Percentiles rank a stretch among this genome's conserved stretches.
phyloP scores from a whole-genome alignment of 148 eudicot genomes.

The Nepenthes gracilis region DNA sequence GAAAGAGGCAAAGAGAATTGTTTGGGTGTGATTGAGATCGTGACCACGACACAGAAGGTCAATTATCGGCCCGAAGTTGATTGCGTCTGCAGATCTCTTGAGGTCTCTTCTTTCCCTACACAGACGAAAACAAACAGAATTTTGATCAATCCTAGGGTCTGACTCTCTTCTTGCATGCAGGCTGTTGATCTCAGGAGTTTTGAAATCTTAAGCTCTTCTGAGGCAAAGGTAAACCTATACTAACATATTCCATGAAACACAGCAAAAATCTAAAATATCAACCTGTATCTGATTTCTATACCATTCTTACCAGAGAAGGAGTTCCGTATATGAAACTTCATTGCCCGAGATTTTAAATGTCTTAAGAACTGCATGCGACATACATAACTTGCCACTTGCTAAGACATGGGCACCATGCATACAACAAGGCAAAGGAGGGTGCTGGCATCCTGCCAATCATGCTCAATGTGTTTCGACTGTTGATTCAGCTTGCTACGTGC shows the following conservation, averaged over 20 bases:
- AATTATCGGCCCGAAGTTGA: constrained; percentile 59
- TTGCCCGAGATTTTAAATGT: constrained; percentile 29
- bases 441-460: constrained; percentile 30
- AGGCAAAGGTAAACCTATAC: constrained; percentile 29
- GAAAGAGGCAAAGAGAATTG: constrained; percentile 49
- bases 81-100: constrained; percentile 58
- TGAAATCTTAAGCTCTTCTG: constrained; percentile 26
- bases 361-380: constrained; percentile 37
- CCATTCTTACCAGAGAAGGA: not conserved
- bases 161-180: constrained; percentile 26
- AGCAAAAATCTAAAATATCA: not conserved
- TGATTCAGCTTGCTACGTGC: constrained; percentile 64
- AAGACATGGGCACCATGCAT: constrained; percentile 65
- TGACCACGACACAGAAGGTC: constrained; percentile 43
- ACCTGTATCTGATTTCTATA: not conserved
- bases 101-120: constrained; percentile 29
- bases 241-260: not conserved
- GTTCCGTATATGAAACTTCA: constrained; percentile 24
- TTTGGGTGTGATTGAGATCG: constrained; percentile 68
- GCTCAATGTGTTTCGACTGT: constrained; percentile 45
- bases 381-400: constrained; percentile 48
- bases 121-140: not conserved
- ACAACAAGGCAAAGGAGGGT: constrained; percentile 34
- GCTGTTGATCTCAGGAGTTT: constrained; percentile 67
- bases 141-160: not conserved